These are phyloP conservation scores for Colletotrichum godetiae DNA, from an alignment of 2,329 filamentous ascomycete genomes.

Conservation along the genomic window DNA sequence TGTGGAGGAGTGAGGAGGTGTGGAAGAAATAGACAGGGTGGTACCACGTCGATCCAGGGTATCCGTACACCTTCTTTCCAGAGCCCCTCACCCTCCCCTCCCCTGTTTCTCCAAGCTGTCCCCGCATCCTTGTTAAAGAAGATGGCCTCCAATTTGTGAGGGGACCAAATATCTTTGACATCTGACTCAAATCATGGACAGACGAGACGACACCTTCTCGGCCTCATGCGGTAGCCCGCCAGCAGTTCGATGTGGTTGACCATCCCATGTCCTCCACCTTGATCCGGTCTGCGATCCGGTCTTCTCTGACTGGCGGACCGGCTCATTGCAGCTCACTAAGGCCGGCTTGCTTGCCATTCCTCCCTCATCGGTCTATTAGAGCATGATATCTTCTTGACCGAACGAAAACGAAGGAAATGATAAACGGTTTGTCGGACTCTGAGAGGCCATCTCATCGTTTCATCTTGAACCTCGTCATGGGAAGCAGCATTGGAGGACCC, in stretches of 20 bases:
- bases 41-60: slow-evolving; percentile 28
- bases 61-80: not conserved
- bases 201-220: not conserved
- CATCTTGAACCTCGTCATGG: not conserved
- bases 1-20: not conserved
- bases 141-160: not conserved
- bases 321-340: not conserved
- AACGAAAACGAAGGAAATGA: not conserved
- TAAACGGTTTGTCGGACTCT: not conserved
- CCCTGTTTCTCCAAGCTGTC: slow-evolving; percentile 4
- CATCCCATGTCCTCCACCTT: not conserved
- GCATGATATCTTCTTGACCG: not conserved
- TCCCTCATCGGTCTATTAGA: not conserved
- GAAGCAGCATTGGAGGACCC: not conserved
- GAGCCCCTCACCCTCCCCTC: not conserved
- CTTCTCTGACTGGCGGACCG: not conserved
- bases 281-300: not conserved
- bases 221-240: not conserved
- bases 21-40: slow-evolving; percentile 23
- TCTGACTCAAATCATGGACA: not conserved
- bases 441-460: not conserved
- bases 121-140: slow-evolving; percentile 20
- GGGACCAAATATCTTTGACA: not conserved
- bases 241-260: not conserved
- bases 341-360: not conserved